Base-by-base conservation (phyloP, 352 stramenopile genomes). In the Phytophthora podocarpi region DNA sequence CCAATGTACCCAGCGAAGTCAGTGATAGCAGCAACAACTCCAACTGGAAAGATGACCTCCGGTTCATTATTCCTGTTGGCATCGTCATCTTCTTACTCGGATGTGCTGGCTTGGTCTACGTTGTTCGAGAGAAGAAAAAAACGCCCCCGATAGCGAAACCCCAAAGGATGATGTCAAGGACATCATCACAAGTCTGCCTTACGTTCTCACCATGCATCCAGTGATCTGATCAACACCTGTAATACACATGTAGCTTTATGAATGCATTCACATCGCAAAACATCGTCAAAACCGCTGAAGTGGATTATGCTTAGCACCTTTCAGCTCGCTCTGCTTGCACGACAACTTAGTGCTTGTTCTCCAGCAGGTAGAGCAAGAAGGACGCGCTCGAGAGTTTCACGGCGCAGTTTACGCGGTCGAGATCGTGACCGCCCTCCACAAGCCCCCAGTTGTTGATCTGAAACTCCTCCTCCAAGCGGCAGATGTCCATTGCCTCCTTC, bases 381-480 rank as follows among this genome's bases (percentile, higher is more conserved):
- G 85, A 95, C 24, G 88, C 85, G 64, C 86, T 95, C 20, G 87
- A 90, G 32, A 96, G 58, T 65, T 87, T 87, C 24, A 95, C 85
- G 5, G 72, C 69, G 67, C 82, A 93, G 70, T 96, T 94, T 31
- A 94, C 88, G 56, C 88, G 85, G 66, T 96, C 88, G 20, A 96
- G 74, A 66, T 96, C 88, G 58, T 96, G 88, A 54, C 88, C 88
- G 30, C 88, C 88, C 61, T 96, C 88, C 16, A 96, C 88, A 53
- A 96, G 76, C 2, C 88, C 88, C 88, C 88, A 96, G 42, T 85
- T 82, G 50, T 74, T 80, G 61, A 96, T 96, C 77, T 96, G 85
- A 72, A 93, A 96, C 56, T 96, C 87, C 43, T 96, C 87, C 53
- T 96, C 87, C 43, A 95, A 53, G 24, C 87, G 85, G 39, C 81